Evolutionary conservation across 2,329 filamentous ascomycete species (phyloP).

Genomic region (Purpureocillium lavendulum): DNA sequence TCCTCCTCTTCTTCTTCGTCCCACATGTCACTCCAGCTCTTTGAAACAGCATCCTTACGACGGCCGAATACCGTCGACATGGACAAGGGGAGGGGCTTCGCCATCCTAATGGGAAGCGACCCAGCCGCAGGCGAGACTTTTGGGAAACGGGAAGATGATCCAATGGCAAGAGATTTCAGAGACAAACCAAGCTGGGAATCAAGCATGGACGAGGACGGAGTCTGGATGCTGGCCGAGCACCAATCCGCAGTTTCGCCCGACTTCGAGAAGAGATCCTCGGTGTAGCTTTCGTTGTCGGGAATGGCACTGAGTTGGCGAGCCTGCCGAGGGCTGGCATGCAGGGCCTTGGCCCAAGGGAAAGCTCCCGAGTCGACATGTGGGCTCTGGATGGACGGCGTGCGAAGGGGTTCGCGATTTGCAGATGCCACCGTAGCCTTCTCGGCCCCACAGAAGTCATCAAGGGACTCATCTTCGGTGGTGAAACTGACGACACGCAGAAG

Average conservation of each 20-base stretch:
- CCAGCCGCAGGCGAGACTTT: slow-evolving; percentile 53
- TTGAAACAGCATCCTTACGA: slow-evolving; percentile 72
- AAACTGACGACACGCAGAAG: slow-evolving; percentile 78
- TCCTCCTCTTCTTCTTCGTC: slow-evolving; percentile 82
- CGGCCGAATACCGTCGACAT: slow-evolving; percentile 75
- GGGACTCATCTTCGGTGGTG: slow-evolving; percentile 82
- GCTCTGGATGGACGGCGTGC: slow-evolving; percentile 89
- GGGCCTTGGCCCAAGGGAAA: slow-evolving; percentile 91
- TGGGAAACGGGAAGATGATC: slow-evolving; percentile 25
- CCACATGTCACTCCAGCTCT: slow-evolving; percentile 99
- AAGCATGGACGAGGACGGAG: slow-evolving; percentile 75
- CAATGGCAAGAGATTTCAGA: slow-evolving; percentile 63
- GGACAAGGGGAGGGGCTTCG: slow-evolving; percentile 62
- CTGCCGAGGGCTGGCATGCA: slow-evolving; percentile 62
- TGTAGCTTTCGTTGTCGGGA: slow-evolving; percentile 69
- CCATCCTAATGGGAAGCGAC: slow-evolving; percentile 72
- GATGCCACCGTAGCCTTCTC: slow-evolving; percentile 71
- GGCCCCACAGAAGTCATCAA: slow-evolving; percentile 88
- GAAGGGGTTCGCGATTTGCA: slow-evolving; percentile 87
- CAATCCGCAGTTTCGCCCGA: slow-evolving; percentile 68
- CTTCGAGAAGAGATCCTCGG: slow-evolving; percentile 76
- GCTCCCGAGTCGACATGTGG: slow-evolving; percentile 72
- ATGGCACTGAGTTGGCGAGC: slow-evolving; percentile 84
- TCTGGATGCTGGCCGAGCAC: slow-evolving; percentile 69
- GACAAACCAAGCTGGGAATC: slow-evolving; percentile 77